Percentiles rank a stretch among this genome's conserved stretches.
These are phyloP conservation scores for Pythium insidiosum DNA, from an alignment of 352 stramenopile genomes.

Conservation along the genomic window DNA sequence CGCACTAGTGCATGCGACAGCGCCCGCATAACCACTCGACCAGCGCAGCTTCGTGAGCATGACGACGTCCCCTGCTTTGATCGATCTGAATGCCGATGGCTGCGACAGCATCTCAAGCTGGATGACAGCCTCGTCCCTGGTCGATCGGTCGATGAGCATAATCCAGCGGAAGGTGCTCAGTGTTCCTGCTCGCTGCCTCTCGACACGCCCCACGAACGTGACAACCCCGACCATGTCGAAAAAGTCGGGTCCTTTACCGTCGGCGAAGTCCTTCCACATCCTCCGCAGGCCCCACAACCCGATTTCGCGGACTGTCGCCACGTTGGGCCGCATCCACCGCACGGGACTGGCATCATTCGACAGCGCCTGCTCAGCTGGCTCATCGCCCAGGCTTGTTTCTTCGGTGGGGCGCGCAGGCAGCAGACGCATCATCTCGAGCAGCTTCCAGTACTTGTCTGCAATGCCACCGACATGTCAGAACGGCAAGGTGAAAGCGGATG, in stretches of 20 bases:
- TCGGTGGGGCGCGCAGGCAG: conserved; percentile 8
- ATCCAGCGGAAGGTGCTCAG: conserved; percentile 33
- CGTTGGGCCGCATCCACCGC: no score
- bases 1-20: conserved; percentile 19
- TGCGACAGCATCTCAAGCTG: conserved; percentile 33
- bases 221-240: conserved; percentile 68
- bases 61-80: conserved; percentile 38
- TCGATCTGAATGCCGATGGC: conserved; percentile 27
- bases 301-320: no score
- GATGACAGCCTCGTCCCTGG: conserved; percentile 35
- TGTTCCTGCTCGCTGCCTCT: conserved; percentile 12
- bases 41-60: conserved; percentile 57
- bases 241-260: conserved; percentile 5
- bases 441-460: conserved; percentile 52
- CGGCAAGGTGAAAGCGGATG: no score
- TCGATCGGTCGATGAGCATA: conserved; percentile 52
- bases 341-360: no score
- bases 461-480: no score
- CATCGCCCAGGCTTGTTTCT: no score
- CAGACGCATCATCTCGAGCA: conserved; percentile 29
- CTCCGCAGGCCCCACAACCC: no score
- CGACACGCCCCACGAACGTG: conserved; percentile 38
- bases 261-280: conserved; percentile 11
- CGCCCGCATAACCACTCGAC: no score
- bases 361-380: no score